Conservation (phyloP, 1,139 yeast genomes). For the Candida sp. region DNA sequence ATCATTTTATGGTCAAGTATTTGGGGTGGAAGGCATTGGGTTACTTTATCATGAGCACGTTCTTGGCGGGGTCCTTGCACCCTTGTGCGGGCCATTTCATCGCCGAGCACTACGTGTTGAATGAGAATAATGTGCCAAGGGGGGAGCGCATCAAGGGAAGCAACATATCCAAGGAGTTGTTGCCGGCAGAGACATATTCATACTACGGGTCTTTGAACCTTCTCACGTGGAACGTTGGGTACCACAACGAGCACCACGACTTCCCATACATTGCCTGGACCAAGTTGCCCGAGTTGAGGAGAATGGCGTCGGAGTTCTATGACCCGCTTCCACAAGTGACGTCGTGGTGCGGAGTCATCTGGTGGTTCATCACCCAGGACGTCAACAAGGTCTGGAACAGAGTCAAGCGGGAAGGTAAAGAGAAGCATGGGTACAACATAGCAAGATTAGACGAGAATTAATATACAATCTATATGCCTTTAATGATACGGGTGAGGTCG, state of each 20-base stretch:
- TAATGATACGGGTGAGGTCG: conserved; percentile 47
- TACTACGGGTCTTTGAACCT: conserved; percentile 82
- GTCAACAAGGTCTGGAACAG: conserved; percentile 79
- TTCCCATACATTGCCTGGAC: conserved; percentile 96
- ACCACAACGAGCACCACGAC: conserved; percentile 95
- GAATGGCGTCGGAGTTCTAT: conserved; percentile 81
- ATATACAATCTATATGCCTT: conserved; percentile 5
- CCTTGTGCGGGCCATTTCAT: conserved; percentile 97
- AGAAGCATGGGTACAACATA: conserved; percentile 34
- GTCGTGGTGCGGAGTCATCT: conserved; percentile 81
- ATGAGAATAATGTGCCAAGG: conserved; percentile 54
- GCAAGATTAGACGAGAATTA: conserved; percentile 26
- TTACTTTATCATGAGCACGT: conserved; percentile 77
- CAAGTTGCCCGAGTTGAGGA: conserved; percentile 65
- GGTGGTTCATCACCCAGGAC: conserved; percentile 71
- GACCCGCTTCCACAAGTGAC: conserved; percentile 78
- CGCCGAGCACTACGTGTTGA: conserved; percentile 88
- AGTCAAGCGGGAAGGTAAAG: conserved; percentile 64
- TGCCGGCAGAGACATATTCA: conserved; percentile 83
- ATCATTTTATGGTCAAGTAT: conserved; percentile 53
- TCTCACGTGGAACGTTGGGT: conserved; percentile 91
- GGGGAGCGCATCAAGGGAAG: conserved; percentile 13
- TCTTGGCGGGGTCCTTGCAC: conserved; percentile 90
- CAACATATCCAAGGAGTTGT: conserved; percentile 33
- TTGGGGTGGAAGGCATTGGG: conserved; percentile 70